Percentiles rank a stretch among this genome's conserved stretches.
These are phyloP conservation scores for Botryotinia narcissicola DNA, from an alignment of 2,329 filamentous ascomycete species.

Conservation along the genomic window DNA sequence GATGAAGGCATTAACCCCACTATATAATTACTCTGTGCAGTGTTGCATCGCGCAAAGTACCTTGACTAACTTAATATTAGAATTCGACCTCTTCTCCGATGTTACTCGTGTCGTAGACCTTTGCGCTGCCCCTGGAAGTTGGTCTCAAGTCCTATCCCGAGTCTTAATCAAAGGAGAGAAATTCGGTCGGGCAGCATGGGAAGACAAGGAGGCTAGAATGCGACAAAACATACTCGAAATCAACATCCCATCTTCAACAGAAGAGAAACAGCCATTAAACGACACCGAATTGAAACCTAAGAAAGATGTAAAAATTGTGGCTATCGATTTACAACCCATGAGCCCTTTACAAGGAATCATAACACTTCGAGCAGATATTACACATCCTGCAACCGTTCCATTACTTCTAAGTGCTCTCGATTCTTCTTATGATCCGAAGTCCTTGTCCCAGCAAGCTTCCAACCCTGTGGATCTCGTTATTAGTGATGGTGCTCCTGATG, in stretches of 20 bases:
- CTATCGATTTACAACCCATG: constrained; percentile 95
- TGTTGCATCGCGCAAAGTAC: not conserved
- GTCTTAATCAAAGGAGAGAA: constrained; percentile 91
- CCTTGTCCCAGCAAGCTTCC: constrained; percentile 53
- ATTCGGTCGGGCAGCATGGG: constrained; percentile 82
- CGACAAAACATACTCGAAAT: constrained; percentile 56
- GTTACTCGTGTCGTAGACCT: constrained; percentile 93
- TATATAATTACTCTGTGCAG: constrained; percentile 5
- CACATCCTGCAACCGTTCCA: constrained; percentile 91
- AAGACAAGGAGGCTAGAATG: constrained; percentile 73
- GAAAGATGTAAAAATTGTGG: constrained; percentile 84
- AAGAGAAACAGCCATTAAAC: constrained; percentile 32
- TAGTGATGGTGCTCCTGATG: constrained; percentile 92
- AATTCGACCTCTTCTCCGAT: constrained; percentile 89
- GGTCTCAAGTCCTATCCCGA: constrained; percentile 94
- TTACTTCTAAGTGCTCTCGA: constrained; percentile 83
- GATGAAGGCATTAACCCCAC: constrained; percentile 61
- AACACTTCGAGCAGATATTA: constrained; percentile 92
- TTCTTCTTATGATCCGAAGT: constrained; percentile 57
- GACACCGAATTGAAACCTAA: constrained; percentile 44
- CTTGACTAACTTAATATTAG: constrained; percentile 41
- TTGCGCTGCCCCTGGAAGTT: constrained; percentile 92
- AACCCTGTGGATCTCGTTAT: constrained; percentile 90
- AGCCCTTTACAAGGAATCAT: constrained; percentile 89
- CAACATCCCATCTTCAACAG: constrained; percentile 21